Conservation (phyloP, 768 basidiomycete species). For the Termitomyces sp. region DNA sequence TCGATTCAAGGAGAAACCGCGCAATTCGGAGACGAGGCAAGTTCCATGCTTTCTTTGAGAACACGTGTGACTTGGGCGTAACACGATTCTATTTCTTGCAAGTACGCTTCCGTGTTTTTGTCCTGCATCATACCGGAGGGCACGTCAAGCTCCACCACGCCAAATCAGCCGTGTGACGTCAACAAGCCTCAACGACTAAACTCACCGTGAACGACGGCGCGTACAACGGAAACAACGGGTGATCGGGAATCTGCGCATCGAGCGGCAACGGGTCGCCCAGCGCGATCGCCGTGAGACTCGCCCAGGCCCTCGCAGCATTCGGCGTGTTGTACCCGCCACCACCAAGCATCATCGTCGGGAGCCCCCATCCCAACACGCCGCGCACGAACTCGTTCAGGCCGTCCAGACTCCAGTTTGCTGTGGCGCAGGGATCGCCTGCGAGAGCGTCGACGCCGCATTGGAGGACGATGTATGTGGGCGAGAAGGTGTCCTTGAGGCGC, state of each 20-base stretch:
- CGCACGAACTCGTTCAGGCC: conserved; percentile 62
- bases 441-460: conserved; percentile 89
- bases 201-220: conserved; percentile 63
- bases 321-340: conserved; percentile 84
- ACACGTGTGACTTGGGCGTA: conserved; percentile 29
- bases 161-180: neutral
- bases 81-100: conserved; percentile 35
- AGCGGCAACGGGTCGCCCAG: conserved; percentile 45
- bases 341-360: conserved; percentile 51
- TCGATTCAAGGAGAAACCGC: neutral
- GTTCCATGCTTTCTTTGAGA: conserved; percentile 22
- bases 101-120: conserved; percentile 58
- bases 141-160: conserved; percentile 49
- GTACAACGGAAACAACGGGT: conserved; percentile 65
- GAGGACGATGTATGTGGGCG: conserved; percentile 73
- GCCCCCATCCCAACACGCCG: conserved; percentile 1
- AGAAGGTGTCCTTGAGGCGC: conserved; percentile 49
- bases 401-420: conserved; percentile 67
- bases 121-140: conserved; percentile 69
- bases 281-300: conserved; percentile 74
- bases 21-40: neutral
- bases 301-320: conserved; percentile 86
- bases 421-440: conserved; percentile 74
- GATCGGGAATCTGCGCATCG: conserved; percentile 72
- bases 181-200: neutral